A percentile compares a stretch with the other conserved stretches of the same genome.
Conservation (phyloP, 176 grass and related monocot species). For the Typha latifolia region DNA sequence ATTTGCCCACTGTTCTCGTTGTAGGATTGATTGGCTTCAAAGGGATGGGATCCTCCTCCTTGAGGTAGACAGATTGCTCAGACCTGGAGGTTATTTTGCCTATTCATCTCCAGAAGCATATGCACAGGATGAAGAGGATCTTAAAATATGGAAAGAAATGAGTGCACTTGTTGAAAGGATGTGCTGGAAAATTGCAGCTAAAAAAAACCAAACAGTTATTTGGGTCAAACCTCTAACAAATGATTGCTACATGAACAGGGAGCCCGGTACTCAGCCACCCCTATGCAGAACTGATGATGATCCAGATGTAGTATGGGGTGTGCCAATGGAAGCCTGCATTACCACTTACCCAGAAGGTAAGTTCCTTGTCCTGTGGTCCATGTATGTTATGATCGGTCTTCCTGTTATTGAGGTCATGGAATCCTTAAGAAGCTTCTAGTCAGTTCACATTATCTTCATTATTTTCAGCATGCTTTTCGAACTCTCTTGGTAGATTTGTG, state of each 20-base stretch:
- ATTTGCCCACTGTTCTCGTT: slow-evolving; percentile 95
- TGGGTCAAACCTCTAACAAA: slow-evolving; percentile 98
- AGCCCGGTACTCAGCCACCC: slow-evolving; percentile 57
- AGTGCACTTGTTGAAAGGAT: slow-evolving; percentile 89
- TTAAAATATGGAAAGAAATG: slow-evolving; percentile 94
- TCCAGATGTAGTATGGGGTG: slow-evolving; percentile 88
- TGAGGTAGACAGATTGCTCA: slow-evolving; percentile 90
- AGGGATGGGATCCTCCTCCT: slow-evolving; percentile 91
- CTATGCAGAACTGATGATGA: slow-evolving; percentile 75
- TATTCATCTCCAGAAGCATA: slow-evolving; percentile 99
- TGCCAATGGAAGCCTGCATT: slow-evolving; percentile 88
- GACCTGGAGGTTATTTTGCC: slow-evolving; percentile 93
- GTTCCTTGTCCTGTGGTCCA: slow-evolving; percentile 17
- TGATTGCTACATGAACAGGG: slow-evolving; percentile 84
- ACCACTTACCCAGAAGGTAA: slow-evolving; percentile 79
- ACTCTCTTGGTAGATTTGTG: background rate
- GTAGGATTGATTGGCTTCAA: slow-evolving; percentile 97
- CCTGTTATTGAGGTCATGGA: background rate
- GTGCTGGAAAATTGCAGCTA: slow-evolving; percentile 93
- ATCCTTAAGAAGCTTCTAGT: background rate
- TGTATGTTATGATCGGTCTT: background rate
- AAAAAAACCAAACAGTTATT: slow-evolving; percentile 97
- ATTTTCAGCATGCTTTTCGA: background rate
- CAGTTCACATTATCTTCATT: background rate
- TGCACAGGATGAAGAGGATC: slow-evolving; percentile 95